Percentiles rank a stretch among this genome's conserved stretches.
phyloP scores from a whole-genome alignment of 2,329 filamentous ascomycete species.

The Cercospora sesami region DNA sequence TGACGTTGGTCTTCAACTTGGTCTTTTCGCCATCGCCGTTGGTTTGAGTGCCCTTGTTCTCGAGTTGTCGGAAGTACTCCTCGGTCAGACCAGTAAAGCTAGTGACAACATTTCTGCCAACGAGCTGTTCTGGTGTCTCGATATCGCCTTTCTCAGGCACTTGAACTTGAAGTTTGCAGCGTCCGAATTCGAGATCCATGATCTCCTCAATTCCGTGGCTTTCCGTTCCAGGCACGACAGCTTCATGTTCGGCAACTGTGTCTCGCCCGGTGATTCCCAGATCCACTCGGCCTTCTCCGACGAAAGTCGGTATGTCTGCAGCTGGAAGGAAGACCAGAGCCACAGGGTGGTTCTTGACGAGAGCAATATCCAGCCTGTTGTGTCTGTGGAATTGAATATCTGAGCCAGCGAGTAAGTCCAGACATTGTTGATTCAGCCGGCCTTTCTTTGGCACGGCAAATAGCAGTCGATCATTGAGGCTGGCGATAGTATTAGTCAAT shows the following conservation, averaged over 20 bases:
- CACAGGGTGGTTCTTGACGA: constrained; percentile 94
- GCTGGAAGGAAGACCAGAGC: constrained; percentile 96
- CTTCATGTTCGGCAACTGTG: constrained; percentile 80
- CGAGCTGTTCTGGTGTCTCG: constrained; percentile 68
- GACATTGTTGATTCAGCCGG: constrained; percentile 79
- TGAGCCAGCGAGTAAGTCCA: constrained; percentile 88
- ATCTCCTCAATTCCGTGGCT: constrained; percentile 74
- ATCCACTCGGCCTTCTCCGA: constrained; percentile 90
- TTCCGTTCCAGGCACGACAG: constrained; percentile 47
- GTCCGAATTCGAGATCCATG: constrained; percentile 85
- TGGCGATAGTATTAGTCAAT: constrained; percentile 50
- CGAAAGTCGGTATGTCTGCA: constrained; percentile 95
- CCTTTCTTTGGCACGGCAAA: constrained; percentile 99
- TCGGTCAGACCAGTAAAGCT: constrained; percentile 86
- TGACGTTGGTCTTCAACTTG: constrained; percentile 82
- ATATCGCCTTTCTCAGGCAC: constrained; percentile 82
- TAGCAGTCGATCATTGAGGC: constrained; percentile 86
- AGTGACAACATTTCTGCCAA: constrained; percentile 91
- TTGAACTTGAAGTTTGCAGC: constrained; percentile 94
- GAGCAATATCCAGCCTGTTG: constrained; percentile 91
- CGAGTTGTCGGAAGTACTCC: constrained; percentile 80
- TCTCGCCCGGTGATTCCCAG: constrained; percentile 93
- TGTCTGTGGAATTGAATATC: constrained; percentile 97
- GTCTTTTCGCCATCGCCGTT: constrained; percentile 44
- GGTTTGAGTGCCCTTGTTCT: constrained; percentile 50